These are phyloP conservation scores for Umbilicaria muhlenbergii DNA, from an alignment of 495 filamentous ascomycete species.

Conservation along the genomic window DNA sequence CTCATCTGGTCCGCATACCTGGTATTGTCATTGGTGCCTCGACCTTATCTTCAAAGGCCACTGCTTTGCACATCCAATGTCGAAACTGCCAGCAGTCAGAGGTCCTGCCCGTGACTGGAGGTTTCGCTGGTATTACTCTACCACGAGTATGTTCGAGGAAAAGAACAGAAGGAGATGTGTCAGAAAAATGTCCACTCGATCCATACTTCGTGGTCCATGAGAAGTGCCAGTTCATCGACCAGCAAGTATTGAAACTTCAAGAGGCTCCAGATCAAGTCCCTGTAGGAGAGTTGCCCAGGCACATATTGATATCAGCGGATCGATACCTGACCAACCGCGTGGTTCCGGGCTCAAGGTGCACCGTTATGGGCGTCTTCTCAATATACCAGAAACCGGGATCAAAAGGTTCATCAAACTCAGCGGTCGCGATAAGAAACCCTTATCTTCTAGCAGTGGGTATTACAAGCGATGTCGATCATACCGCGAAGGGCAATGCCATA, in stretches of 20 bases:
- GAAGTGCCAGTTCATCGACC: slow-evolving; percentile 89
- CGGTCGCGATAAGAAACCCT: slow-evolving; percentile 88
- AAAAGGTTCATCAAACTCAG: slow-evolving; percentile 58
- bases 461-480: slow-evolving; percentile 76
- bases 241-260: slow-evolving; percentile 95
- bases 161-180: slow-evolving; percentile 37
- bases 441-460: slow-evolving; percentile 94
- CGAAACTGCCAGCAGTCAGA: slow-evolving; percentile 67
- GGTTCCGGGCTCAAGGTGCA: slow-evolving; percentile 88
- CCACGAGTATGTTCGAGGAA: slow-evolving; percentile 60
- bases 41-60: slow-evolving; percentile 91
- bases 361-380: slow-evolving; percentile 92
- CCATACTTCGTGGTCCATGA: slow-evolving; percentile 94
- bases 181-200: slow-evolving; percentile 73
- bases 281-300: slow-evolving; percentile 88
- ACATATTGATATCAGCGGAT: slow-evolving; percentile 89
- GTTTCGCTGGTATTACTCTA: slow-evolving; percentile 72
- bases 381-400: slow-evolving; percentile 86
- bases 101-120: slow-evolving; percentile 56
- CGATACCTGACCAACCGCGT: slow-evolving; percentile 92
- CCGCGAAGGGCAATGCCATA: slow-evolving; percentile 65
- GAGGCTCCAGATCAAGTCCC: slow-evolving; percentile 97
- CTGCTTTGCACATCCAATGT: slow-evolving; percentile 72
- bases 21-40: slow-evolving; percentile 97
- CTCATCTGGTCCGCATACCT: slow-evolving; percentile 85